phyloP scores from a whole-genome alignment of 345 rosid genomes.

The Pelargonium nanum region DNA sequence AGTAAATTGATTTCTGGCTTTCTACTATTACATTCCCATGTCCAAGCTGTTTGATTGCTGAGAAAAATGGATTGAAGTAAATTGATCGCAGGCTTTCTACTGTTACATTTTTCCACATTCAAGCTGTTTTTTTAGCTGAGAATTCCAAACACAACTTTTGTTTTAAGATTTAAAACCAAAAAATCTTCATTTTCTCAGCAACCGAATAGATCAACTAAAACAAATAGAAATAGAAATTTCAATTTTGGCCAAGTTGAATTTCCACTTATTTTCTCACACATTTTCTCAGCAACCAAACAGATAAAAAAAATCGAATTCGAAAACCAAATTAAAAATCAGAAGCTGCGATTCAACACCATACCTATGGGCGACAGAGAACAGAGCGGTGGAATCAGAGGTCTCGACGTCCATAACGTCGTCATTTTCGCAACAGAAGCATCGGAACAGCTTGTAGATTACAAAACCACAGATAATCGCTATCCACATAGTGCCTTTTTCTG shows the following conservation, averaged over 20 bases:
- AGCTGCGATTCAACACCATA: conserved; percentile 3
- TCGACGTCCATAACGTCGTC: conserved; percentile 48
- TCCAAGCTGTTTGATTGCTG: too few species aligned
- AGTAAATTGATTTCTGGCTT: too few species aligned
- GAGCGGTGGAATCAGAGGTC: conserved; percentile 50
- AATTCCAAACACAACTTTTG: too few species aligned
- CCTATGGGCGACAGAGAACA: conserved; percentile 70
- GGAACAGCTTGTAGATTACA: conserved; percentile 40
- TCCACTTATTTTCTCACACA: not conserved
- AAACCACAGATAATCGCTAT: conserved; percentile 64
- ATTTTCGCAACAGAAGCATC: conserved; percentile 38
- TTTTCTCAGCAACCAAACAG: not conserved
- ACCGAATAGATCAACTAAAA: too few species aligned
- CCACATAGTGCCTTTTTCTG: conserved; percentile 51
- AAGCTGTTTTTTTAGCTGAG: too few species aligned
- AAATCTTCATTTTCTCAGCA: not conserved
- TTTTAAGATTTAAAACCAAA: not conserved
- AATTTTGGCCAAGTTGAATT: too few species aligned
- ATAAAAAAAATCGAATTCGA: not conserved
- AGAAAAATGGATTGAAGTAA: too few species aligned
- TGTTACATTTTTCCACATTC: too few species aligned
- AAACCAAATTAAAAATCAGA: not conserved
- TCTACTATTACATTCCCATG: too few species aligned
- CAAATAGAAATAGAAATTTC: not conserved
- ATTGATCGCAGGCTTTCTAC: too few species aligned